Base-by-base conservation (phyloP, 164 flowering plant genomes). In the Liriodendron chinense region DNA sequence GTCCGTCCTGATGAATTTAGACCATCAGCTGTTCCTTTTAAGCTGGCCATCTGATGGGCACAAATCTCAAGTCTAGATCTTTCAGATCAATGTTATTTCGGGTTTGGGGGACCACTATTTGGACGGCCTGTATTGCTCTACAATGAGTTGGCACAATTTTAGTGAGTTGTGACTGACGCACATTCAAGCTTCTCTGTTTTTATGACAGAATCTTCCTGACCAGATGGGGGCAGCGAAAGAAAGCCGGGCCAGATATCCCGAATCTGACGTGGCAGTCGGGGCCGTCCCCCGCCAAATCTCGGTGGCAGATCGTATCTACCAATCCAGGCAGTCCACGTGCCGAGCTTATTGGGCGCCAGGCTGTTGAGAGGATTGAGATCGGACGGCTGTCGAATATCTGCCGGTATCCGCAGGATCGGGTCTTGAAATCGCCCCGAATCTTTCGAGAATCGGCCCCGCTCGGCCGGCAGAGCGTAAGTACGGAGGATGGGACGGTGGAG, bases 381-480 rank as follows among this genome's bases (percentile, higher is more conserved):
- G 69, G 47, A 24, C 69, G 69, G 28, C 69, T 22, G 9, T 24
- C 16, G 34, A 66, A 24, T 25, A 24, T 66, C 69, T 26, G 47
- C 18, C 43, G 21, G 65, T 63, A 22, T 22, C 65, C 65, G 25
- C 20, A 18, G 26, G 21, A 63, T 63, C 23, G 23, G 65, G 65
- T 63, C 65, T 18, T 66, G 43, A 66, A 24, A 66, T 25, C 43
- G 34, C 43, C 69, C 69, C 69, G 69, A 66, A 66, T 66, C 69
- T 66, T 25, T 66, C 14, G 69, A 66, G 23, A 66, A 23, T 25
- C 69, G 69, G 69, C 69, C 10, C 16, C 20, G 20, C 43, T 13
- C 69, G 69, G 69, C 69, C 69, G 43, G 69, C 69, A 66, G 34
- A 1, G 3, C 47, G 43, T 66, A 2, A 22, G 24, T 20, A 63